Evolutionary conservation across 441 rosid species (phyloP), one percentile per base, ranked within the genome.

Genomic region (Viola pubescens): DNA sequence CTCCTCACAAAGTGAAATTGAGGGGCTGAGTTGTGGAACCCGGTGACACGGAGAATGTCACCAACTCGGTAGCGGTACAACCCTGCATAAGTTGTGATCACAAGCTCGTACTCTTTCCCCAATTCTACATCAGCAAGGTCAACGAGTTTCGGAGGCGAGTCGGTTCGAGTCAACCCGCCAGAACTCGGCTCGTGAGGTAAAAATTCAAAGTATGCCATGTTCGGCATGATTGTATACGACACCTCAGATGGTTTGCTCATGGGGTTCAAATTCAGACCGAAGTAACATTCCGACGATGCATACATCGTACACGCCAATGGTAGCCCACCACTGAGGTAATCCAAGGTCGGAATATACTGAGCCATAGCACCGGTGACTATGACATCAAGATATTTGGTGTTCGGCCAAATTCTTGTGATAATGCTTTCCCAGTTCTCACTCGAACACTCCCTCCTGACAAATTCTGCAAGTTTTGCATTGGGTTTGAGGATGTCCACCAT

Each of bases 281-380:
- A 90, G 61, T 90, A 90, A 71, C 97, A 88, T 61, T 90, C 97
- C 0, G 96, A 90, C 0, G 97, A 90, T 4, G 94, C 97, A 45
- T 90, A 90, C 97, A 88, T 88, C 3, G 97, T 88, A 73, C 97
- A 91, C 5, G 96, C 91, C 57, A 79, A 60, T 0, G 97, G 96
- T 1, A 91, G 68, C 7, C 97, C 85, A 0, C 91, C 88, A 6
- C 97, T 86, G 54, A 84, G 84, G 61, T 79, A 88, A 56, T 91
- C 90, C 34, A 91, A 75, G 1, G 97, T 90, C 0, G 94, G 91
- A 7, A 90, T 90, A 54, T 90, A 90, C 58, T 90, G 97, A 14
- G 96, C 90, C 97, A 91, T 91, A 14, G 97, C 96, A 13, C 97
- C 96, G 0, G 97, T 88, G 0, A 91, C 97, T 3, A 91, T 91